Base-by-base conservation (phyloP, 1,284 basidiomycete genomes). In the Pholiota adiposa region DNA sequence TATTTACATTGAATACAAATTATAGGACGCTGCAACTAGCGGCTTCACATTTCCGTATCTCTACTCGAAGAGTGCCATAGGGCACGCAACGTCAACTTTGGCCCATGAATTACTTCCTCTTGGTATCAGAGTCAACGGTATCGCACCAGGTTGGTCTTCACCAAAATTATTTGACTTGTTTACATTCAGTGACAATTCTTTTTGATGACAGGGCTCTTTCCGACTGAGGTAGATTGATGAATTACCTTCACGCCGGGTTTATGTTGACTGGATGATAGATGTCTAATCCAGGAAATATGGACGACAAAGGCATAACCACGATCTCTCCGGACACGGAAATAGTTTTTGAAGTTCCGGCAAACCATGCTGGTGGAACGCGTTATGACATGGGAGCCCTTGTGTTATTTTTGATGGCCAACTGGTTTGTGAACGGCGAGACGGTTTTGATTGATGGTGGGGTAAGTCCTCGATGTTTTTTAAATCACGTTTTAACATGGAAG, bases 371-470 rank as follows among this genome's bases (percentile, higher is more conserved):
- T 8, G 56, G 56, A 36, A 31, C 56, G 4, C 49, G 56, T 7
- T 21, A 58, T 14, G 56, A 58, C 23, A 58, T 58, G 56, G 56
- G 56, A 1, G 18, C 48, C 21, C 41, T 58, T 4, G 56, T 51
- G 2, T 44, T 58, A 14, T 58, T 58, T 23, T 44, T 58, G 31
- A 41, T 53, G 16, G 40, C 56, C 11, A 58, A 58, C 25, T 52
- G 56, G 50, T 58, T 48, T 46, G 56, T 58, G 4, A 58, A 58
- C 21, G 56, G 56, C 14, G 56, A 58, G 29, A 58, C 56, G 4
- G 56, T 58, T 8, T 34, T 58, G 14, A 58, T 58, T 36, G 56
- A 58, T 31, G 56, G 56, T 8, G 56, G 56, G 14, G 56, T 58
- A 18, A 46, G 56, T 46, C 21, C 8, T 46, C n/a, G 12, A 5